Percentiles rank a stretch among this genome's conserved stretches.
phyloP scores from a whole-genome alignment of 2,329 filamentous ascomycete genomes.

The Stemphylium lycopersici region DNA sequence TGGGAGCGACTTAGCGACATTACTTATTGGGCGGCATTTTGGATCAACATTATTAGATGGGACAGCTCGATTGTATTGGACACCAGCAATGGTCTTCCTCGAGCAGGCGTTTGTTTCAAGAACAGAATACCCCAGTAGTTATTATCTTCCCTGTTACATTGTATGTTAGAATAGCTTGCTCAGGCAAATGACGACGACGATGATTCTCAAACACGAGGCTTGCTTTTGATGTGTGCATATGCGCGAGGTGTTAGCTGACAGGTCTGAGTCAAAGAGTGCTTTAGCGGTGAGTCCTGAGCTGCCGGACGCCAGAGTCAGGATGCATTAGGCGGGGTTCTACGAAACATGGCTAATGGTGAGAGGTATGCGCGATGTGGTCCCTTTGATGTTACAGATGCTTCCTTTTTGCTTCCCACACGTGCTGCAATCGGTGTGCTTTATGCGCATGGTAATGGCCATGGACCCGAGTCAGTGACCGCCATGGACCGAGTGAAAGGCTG shows the following conservation, averaged over 20 bases:
- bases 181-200: slow-evolving; percentile 9
- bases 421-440: slow-evolving; percentile 18
- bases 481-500: not conserved
- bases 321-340: not conserved
- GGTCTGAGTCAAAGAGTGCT: not conserved
- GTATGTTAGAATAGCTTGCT: slow-evolving; percentile 18
- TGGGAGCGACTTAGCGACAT: slow-evolving; percentile 17
- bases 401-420: slow-evolving; percentile 15
- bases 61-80: slow-evolving; percentile 20
- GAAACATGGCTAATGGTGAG: slow-evolving; percentile 1
- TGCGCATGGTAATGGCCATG: slow-evolving; percentile 6
- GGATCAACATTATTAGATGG: slow-evolving; percentile 26
- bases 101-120: slow-evolving; percentile 35
- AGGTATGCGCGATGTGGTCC: slow-evolving; percentile 1
- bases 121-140: slow-evolving; percentile 34
- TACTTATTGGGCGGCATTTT: slow-evolving; percentile 17
- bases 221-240: slow-evolving; percentile 7
- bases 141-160: slow-evolving; percentile 12
- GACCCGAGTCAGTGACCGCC: slow-evolving; percentile 14
- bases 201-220: slow-evolving; percentile 5
- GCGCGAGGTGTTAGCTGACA: not conserved
- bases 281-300: slow-evolving; percentile 8
- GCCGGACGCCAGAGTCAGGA: not conserved
- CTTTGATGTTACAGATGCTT: slow-evolving; percentile 11
- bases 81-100: slow-evolving; percentile 25